Evolutionary conservation across 2,329 filamentous ascomycete genomes (phyloP), one percentile per base, ranked within the genome.

Genomic region (Verticillium klebahnii): DNA sequence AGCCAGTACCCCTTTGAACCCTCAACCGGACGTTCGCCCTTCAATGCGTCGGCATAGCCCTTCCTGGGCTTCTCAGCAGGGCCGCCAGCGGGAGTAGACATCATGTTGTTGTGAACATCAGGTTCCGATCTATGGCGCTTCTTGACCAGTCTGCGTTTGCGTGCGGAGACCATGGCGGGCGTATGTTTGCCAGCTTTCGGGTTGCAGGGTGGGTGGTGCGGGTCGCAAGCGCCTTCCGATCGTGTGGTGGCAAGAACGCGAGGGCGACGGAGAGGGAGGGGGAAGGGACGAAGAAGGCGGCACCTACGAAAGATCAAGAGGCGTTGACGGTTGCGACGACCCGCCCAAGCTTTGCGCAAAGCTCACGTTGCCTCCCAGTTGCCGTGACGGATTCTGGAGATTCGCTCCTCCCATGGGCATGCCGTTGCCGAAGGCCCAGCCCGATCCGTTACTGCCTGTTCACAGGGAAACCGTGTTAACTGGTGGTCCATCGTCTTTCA

Each of bases 341-440:
- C 84, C 84, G 69, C 82, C 82, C 69, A 89, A 77, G 70, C 85
- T 89, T 72, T 89, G 86, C 57, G 86, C 86, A 74, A 89, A 89
- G 73, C 86, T 89, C 63, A 86, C 77, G 72, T 83, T 86, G 68
- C 85, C 79, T 65, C 82, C 80, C 69, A 85, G 74, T 76, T 86
- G 81, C 70, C 84, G 79, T 60, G 78, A 73, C 58, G 80, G 77
- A 66, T 80, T 85, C 69, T 80, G 83, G 62, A 86, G 77, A 54
- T 78, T 78, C 69, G 80, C 80, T 68, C 77, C 77, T 62, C 84
- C 82, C 82, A 89, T 87, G 31, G 86, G 85, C 69, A 87, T 79
- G 67, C 80, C 83, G 62, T 81, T 82, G 64, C 85, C 83, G 75
- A 89, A 89, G 14, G 83, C 83, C 86, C 87, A 89, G 64, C 84